These are phyloP conservation scores for Neocucurbitaria cava DNA, from an alignment of 2,329 filamentous ascomycete species.

Conservation along the genomic window DNA sequence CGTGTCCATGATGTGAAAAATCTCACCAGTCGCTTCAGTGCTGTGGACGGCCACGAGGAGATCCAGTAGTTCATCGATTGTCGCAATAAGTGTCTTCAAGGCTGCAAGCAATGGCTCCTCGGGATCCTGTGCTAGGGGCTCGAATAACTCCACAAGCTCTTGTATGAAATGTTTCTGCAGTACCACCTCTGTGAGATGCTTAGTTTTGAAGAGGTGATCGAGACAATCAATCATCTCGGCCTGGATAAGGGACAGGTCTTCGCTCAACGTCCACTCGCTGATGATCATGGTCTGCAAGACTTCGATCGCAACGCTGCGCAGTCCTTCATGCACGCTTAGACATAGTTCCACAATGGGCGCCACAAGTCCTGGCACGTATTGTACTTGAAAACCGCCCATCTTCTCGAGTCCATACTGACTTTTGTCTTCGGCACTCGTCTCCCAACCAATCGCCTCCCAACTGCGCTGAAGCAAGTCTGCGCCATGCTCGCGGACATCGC, in stretches of 20 bases:
- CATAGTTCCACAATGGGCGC: slow-evolving; percentile 92
- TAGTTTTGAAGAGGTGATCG: slow-evolving; percentile 87
- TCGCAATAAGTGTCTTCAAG: slow-evolving; percentile 79
- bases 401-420: slow-evolving; percentile 78
- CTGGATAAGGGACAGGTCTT: slow-evolving; percentile 89
- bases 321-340: slow-evolving; percentile 90
- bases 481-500: slow-evolving; percentile 90
- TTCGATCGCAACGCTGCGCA: slow-evolving; percentile 88
- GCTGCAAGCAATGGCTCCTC: slow-evolving; percentile 79
- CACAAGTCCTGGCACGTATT: slow-evolving; percentile 93
- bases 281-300: slow-evolving; percentile 98
- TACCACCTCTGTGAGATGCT: slow-evolving; percentile 84
- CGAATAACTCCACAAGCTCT: slow-evolving; percentile 83
- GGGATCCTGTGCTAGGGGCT: slow-evolving; percentile 68
- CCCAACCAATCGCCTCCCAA: slow-evolving; percentile 98
- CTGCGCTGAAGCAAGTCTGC: slow-evolving; percentile 83
- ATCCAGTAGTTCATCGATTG: slow-evolving; percentile 88
- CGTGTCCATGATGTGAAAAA: slow-evolving; percentile 84
- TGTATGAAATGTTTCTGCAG: slow-evolving; percentile 91
- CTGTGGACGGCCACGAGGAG: slow-evolving; percentile 89
- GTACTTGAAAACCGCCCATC: slow-evolving; percentile 96
- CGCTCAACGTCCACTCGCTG: slow-evolving; percentile 95
- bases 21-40: slow-evolving; percentile 74
- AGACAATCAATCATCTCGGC: slow-evolving; percentile 96
- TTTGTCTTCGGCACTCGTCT: slow-evolving; percentile 80